Evolutionary conservation across 768 basidiomycete genomes (phyloP), one percentile per base, ranked within the genome.

Genomic region (Phanerochaete sordida): DNA sequence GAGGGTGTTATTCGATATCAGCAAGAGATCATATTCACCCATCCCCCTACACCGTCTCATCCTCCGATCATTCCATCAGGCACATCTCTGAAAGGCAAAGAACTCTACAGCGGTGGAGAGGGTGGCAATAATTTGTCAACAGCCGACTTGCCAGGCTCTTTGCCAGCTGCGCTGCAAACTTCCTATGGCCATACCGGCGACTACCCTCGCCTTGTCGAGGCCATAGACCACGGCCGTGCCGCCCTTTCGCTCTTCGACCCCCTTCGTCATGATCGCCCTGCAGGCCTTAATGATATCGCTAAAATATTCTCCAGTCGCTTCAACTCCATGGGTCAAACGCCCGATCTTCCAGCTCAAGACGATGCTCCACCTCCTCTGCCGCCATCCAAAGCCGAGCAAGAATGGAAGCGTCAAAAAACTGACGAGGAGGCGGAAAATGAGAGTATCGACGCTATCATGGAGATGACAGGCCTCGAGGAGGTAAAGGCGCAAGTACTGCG

Each of bases 371-470:
- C 39, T 11, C 28, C 57, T 31, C 23, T 28, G 6, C 43, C 44
- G 27, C 15, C 27, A 26, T 69, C 69, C 4, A 16, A 54, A 9
- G 44, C 70, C 1, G 62, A 67, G 39, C 62, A 68, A 0, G 79
- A 82, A 55, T 90, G 88, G 88, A 69, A 80, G 58, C 71, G 80
- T 11, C 81, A 83, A 68, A 90, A 90, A 69, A 68, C 68, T 1
- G 55, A 81, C 0, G 79, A 84, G 23, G 86, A 86, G 2, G 81
- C 71, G 1, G 70, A 65, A 23, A 85, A 84, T 57, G 66, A 69
- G 5, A 73, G 79, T 21, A 81, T 90, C 27, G 88, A 90, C 62
- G 73, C 76, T 1, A 79, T 88, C 64, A 90, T 90, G 87, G 79
- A 70, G 3, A 82, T 90, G 84, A 85, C 79, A 1, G 88, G 88